Evolutionary conservation across 179 eudicot species (phyloP).

Genomic region (Sideroxylon spinosum): DNA sequence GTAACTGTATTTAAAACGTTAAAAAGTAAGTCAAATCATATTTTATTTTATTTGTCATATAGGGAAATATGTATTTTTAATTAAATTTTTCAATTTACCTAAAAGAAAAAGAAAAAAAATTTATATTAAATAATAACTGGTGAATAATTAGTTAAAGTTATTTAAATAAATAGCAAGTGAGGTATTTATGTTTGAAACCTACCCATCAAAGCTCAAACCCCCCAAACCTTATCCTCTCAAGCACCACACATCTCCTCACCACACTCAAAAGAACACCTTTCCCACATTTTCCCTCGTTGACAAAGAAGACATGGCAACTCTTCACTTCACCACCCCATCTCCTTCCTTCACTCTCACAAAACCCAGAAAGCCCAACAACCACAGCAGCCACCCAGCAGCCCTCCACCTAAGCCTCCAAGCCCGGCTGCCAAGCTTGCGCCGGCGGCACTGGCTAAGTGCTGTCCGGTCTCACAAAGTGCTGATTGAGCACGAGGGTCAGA

Average conservation of each 20-base stretch:
- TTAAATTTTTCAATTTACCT: no score
- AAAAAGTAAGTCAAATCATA: no score
- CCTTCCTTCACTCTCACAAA: constrained; percentile 16
- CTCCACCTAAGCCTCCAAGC: constrained; percentile 8
- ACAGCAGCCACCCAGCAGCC: no score
- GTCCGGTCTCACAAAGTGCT: constrained; percentile 57
- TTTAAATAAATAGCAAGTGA: no score
- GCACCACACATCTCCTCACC: constrained; percentile 14
- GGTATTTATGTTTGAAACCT: not conserved
- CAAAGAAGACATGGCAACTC: constrained; percentile 6
- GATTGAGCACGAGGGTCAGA: constrained; percentile 52
- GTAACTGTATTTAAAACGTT: no score
- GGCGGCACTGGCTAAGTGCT: not conserved
- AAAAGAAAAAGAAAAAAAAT: no score
- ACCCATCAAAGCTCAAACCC: not conserved
- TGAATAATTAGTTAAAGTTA: no score
- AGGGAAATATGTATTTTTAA: no score
- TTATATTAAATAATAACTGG: no score
- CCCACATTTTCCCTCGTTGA: not conserved
- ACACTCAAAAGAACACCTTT: not conserved
- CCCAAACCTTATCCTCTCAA: constrained; percentile 17
- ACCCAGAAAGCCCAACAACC: constrained; percentile 7
- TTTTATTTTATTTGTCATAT: no score
- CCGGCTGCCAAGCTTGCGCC: not conserved
- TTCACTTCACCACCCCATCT: constrained; percentile 16